Evolutionary conservation across 768 basidiomycete genomes (phyloP), one percentile per base, ranked within the genome.

Genomic region (Cubamyces lactineus): DNA sequence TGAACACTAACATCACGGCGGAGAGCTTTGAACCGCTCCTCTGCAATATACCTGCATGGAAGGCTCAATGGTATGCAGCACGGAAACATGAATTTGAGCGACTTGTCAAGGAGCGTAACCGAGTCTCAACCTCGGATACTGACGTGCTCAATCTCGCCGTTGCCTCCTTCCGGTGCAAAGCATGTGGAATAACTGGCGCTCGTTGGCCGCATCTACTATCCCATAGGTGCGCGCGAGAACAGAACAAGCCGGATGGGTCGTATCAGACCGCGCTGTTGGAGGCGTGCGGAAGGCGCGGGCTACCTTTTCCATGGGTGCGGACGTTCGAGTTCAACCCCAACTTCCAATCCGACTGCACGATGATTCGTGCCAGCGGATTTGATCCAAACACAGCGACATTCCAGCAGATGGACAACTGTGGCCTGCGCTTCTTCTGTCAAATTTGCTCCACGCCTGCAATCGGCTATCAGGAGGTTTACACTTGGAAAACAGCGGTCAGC

Each of bases 341-440:
- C 38, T 17, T 40, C 19, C 15, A 17, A 6, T 16, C 13, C 16
- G 24, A 12, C 1, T 24, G 55, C 9, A 17, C 9, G 3, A 49
- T 53, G 1, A 49, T 64, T 28, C 8, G 23, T 28, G 52, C 48
- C 11, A 55, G 53, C 42, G 63, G 57, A 15, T 17, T 19, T 17
- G 57, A 59, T 21, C 63, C 63, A 16, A 23, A 59, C 16, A 42
- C 24, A 1, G 53, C 43, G 19, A 63, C 62, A 12, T 16, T 48
- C 24, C 39, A 42, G 26, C 47, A 55, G 48, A 55, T 59, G 63
- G 57, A 64, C 5, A 15, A n/a, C 5, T 48, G 52, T 9, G 45
- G 45, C 16, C 51, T 30, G 3, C 12, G 59, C 34, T 38, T 61
- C 16, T 28, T 39, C 4, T 59, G 58, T n/a, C 34, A n/a, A n/a